These are phyloP conservation scores for Phaeosphaeria sp. DNA, from an alignment of 2,329 filamentous ascomycete species.

Conservation along the genomic window DNA sequence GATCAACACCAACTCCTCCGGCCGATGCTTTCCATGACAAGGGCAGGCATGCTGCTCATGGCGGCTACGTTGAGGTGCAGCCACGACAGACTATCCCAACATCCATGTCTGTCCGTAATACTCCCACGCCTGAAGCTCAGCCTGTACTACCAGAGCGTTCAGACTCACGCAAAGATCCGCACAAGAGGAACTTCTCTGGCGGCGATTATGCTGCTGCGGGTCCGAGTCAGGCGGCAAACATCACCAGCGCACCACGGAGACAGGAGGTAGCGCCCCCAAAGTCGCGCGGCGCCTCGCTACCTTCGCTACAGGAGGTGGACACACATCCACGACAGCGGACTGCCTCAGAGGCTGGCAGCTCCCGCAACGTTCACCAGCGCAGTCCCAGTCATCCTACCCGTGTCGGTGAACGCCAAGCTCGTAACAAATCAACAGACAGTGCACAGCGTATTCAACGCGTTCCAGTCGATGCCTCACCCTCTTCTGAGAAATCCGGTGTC, in stretches of 20 bases:
- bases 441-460: constrained; percentile 23
- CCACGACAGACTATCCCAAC: constrained; percentile 33
- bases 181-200: constrained; percentile 16
- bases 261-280: constrained; percentile 27
- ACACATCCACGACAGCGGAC: constrained; percentile 10
- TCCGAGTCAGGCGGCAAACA: constrained; percentile 6
- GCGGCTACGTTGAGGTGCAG: constrained; percentile 36
- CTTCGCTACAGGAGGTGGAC: constrained; percentile 41
- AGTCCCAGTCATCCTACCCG: constrained; percentile 23
- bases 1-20: constrained; percentile 35
- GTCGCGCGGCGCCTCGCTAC: constrained; percentile 31
- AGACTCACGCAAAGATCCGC: constrained; percentile 25
- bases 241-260: constrained; percentile 22
- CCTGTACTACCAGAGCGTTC: constrained; percentile 27
- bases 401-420: constrained; percentile 30
- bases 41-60: constrained; percentile 26
- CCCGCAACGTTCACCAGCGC: constrained; percentile 21
- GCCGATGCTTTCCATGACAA: constrained; percentile 20
- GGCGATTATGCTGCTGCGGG: constrained; percentile 11
- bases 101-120: constrained; percentile 27
- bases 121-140: constrained; percentile 35
- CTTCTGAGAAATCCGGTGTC: constrained; percentile 36
- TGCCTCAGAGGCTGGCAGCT: constrained; percentile 17
- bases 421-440: constrained; percentile 20
- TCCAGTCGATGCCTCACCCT: constrained; percentile 25